Conservation (phyloP, 805 yeast species). For the Wickerhamiella alocasiicola region DNA sequence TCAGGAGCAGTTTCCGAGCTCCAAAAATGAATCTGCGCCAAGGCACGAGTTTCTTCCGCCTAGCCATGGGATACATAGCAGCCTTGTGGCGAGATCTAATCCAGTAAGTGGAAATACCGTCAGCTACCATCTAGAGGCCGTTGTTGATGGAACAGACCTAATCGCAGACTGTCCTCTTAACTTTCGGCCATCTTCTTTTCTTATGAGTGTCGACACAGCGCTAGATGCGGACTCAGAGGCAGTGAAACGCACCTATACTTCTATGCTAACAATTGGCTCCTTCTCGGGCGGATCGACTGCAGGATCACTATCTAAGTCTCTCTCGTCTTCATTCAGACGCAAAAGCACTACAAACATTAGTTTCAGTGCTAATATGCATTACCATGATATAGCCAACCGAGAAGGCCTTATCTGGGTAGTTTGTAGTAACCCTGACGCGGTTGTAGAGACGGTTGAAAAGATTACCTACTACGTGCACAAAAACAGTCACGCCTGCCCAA, state of each 20-base stretch:
- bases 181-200: constrained; percentile 1
- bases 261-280: too few species aligned
- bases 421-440: not conserved
- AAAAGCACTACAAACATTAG: not conserved
- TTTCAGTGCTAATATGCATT: not conserved
- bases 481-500: not conserved
- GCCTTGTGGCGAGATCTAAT: not conserved
- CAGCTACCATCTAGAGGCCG: constrained; percentile 1
- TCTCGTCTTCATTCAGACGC: not conserved
- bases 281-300: not conserved
- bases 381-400: constrained; percentile 3
- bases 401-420: not conserved
- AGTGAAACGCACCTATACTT: not conserved
- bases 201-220: not conserved
- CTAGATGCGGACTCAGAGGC: not conserved
- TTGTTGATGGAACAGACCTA: not conserved
- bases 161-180: constrained; percentile 1
- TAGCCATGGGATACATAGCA: not conserved
- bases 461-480: constrained; percentile 8
- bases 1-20: not conserved
- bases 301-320: not conserved
- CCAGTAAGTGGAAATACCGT: not conserved
- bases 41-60: constrained; percentile 4
- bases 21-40: not conserved
- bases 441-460: not conserved